Evolutionary conservation across 441 rosid species (phyloP), one percentile per base, ranked within the genome.

Genomic region (Rhodomyrtus psidioides): DNA sequence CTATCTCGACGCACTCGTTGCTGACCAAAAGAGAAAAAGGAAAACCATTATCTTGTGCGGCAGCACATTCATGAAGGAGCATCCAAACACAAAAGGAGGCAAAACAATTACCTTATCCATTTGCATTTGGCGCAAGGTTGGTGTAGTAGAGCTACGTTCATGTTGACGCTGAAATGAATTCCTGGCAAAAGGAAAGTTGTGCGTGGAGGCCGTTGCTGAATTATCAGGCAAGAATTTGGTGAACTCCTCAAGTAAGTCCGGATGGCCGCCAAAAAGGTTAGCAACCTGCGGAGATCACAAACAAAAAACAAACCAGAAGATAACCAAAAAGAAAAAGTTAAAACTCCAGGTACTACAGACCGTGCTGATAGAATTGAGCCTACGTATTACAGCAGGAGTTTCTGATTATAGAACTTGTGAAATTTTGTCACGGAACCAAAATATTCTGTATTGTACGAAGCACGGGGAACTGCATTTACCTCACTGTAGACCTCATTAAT

Each of bases 211-310:
- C 75, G 94, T 83, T 51, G 91, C 94, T 51, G 96, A 94, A 87
- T 90, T 70, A 89, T 95, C 97, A 19, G 99, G 99, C 85, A 97
- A 93, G 89, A 97, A 97, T 89, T 94, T 92, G 53, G 94, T 92
- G 91, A 97, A 97, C 91, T 95, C 99, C 34, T 96, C 97, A 28
- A 97, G 98, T 90, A 97, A 91, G 91, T 97, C 99, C 39, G 90
- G 88, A 87, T 97, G 99, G 90, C 92, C 95, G 88, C 91, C 96
- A 91, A 97, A 97, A 81, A 97, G 98, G 83, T 85, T 56, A 65
- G 98, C 94, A 70, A 97, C 99, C 99, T 97, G 88, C 54, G 86
- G 60, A 84, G 58, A 42, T 30, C 56, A 81, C 82, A 19, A 57
- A 12, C 21, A 49, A 49, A 88, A 53, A 42, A 21, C 7, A 27